Percentiles rank a stretch among this genome's conserved stretches.
phyloP scores from a whole-genome alignment of 2,329 filamentous ascomycete genomes.

The Fusarium stilboides region DNA sequence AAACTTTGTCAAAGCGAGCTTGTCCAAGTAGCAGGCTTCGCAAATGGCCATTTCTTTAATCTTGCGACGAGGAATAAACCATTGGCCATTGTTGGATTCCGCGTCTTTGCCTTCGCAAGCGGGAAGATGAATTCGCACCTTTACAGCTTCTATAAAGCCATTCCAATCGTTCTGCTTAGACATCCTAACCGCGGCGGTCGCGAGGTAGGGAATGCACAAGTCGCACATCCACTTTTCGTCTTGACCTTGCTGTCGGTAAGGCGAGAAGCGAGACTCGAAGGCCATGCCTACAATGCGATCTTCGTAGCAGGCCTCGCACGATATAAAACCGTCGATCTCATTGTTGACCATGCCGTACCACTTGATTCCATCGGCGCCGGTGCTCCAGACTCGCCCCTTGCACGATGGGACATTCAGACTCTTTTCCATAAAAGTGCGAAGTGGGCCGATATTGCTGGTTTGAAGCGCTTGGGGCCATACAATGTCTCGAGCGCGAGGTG shows the following conservation, averaged over 20 bases:
- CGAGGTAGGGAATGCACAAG: slow-evolving; percentile 48
- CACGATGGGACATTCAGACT: slow-evolving; percentile 51
- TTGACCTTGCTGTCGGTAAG: slow-evolving; percentile 43
- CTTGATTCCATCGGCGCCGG: slow-evolving; percentile 47
- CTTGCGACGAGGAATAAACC: slow-evolving; percentile 47
- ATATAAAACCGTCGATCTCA: slow-evolving; percentile 53
- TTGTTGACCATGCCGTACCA: slow-evolving; percentile 53
- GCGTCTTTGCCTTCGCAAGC: slow-evolving; percentile 51
- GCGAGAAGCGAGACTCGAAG: slow-evolving; percentile 53
- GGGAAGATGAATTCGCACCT: slow-evolving; percentile 45
- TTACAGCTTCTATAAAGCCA: slow-evolving; percentile 47
- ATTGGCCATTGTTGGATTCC: slow-evolving; percentile 43
- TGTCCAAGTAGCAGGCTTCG: slow-evolving; percentile 56
- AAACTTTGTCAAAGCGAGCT: slow-evolving; percentile 51
- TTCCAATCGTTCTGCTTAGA: slow-evolving; percentile 50
- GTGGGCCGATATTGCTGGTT: slow-evolving; percentile 44
- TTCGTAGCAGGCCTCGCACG: slow-evolving; percentile 59
- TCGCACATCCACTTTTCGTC: slow-evolving; percentile 55
- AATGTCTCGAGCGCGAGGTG: slow-evolving; percentile 52
- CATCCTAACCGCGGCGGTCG: slow-evolving; percentile 36
- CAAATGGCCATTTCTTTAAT: slow-evolving; percentile 52
- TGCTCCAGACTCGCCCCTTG: slow-evolving; percentile 44
- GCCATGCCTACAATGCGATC: slow-evolving; percentile 50
- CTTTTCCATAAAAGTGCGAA: slow-evolving; percentile 51
- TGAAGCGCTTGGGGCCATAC: slow-evolving; percentile 54